These are phyloP conservation scores for Hericium alpestre DNA, from an alignment of 768 basidiomycete species.

Conservation along the genomic window DNA sequence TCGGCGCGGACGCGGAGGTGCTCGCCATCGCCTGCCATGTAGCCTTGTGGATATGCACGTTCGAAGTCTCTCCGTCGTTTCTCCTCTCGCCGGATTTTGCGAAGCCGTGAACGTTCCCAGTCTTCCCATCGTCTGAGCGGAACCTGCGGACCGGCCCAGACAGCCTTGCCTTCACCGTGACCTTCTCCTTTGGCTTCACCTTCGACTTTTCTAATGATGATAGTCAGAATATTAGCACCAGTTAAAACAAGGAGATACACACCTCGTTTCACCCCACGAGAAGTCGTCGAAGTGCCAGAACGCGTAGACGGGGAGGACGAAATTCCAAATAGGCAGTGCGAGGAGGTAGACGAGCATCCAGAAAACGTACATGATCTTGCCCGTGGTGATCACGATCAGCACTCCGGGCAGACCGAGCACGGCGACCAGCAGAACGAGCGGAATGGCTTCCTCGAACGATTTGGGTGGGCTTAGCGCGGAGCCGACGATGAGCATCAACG, in stretches of 20 bases:
- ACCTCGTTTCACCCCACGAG: conserved; percentile 99
- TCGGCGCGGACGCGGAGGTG: conserved; percentile 48
- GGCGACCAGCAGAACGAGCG: conserved; percentile 76
- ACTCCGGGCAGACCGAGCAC: conserved; percentile 91
- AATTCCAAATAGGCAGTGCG: conserved; percentile 94
- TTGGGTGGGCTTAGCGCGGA: conserved; percentile 74
- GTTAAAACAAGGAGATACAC: conserved; percentile 17
- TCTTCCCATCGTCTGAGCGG: conserved; percentile 98
- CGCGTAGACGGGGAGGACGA: conserved; percentile 85
- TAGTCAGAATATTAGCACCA: conserved; percentile 5
- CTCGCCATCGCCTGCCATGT: conserved; percentile 51
- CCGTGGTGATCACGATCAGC: conserved; percentile 85
- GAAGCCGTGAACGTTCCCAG: conserved; percentile 91
- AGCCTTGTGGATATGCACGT: conserved; percentile 61
- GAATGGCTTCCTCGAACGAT: conserved; percentile 87
- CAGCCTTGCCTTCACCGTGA: conserved; percentile 58
- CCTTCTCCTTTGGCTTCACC: conserved; percentile 77
- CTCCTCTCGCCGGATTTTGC: conserved; percentile 84
- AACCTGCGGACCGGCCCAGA: conserved; percentile 47
- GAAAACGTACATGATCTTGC: conserved; percentile 90
- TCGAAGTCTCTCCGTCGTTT: conserved; percentile 74
- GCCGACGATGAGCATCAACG: conserved; percentile 77
- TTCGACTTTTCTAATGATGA: conserved; percentile 69
- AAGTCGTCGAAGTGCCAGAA: conserved; percentile 99
- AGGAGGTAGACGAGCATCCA: conserved; percentile 96